A percentile compares a stretch with the other conserved stretches of the same genome.
These are phyloP conservation scores for Cladophialophora carrionii DNA, from an alignment of 2,329 filamentous ascomycete genomes.

Conservation along the genomic window DNA sequence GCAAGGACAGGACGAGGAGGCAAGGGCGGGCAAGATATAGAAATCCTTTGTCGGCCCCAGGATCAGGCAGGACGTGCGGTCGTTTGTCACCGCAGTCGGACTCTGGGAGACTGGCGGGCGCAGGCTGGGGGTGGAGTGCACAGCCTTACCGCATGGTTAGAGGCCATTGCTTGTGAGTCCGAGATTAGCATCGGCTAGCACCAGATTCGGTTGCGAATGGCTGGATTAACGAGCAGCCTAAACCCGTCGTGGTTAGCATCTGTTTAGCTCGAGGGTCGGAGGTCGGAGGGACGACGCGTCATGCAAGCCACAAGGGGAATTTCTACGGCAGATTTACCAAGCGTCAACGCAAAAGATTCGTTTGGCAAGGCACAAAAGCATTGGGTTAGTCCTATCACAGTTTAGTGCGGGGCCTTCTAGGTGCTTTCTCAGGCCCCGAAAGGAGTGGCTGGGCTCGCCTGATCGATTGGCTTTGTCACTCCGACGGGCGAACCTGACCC, in stretches of 20 bases:
- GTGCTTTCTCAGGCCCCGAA: not conserved
- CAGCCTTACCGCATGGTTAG: constrained; percentile 31
- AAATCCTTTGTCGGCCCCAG: constrained; percentile 2
- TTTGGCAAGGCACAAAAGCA: constrained; percentile 5
- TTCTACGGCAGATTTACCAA: not conserved
- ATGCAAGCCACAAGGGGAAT: constrained; percentile 20
- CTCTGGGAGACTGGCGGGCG: not conserved
- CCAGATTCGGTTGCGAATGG: not conserved
- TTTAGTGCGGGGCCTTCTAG: constrained; percentile 4
- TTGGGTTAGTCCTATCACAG: constrained; percentile 1
- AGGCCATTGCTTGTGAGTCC: constrained; percentile 21
- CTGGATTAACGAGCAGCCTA: constrained; percentile 1
- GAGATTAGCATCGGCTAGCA: constrained; percentile 26
- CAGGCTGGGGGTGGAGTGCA: constrained; percentile 15
- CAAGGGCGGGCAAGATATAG: constrained; percentile 30
- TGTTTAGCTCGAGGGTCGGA: constrained; percentile 19
- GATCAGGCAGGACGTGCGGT: constrained; percentile 20
- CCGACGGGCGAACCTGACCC: constrained; percentile 9
- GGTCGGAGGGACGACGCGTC: constrained; percentile 32
- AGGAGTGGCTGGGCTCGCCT: not conserved
- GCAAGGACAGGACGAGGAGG: constrained; percentile 10
- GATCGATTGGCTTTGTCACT: constrained; percentile 15
- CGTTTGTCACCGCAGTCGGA: constrained; percentile 17
- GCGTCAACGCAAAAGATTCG: not conserved
- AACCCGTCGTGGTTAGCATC: not conserved